phyloP scores from a whole-genome alignment of 2,329 filamentous ascomycete genomes.

The Hymenoscyphus repandus region DNA sequence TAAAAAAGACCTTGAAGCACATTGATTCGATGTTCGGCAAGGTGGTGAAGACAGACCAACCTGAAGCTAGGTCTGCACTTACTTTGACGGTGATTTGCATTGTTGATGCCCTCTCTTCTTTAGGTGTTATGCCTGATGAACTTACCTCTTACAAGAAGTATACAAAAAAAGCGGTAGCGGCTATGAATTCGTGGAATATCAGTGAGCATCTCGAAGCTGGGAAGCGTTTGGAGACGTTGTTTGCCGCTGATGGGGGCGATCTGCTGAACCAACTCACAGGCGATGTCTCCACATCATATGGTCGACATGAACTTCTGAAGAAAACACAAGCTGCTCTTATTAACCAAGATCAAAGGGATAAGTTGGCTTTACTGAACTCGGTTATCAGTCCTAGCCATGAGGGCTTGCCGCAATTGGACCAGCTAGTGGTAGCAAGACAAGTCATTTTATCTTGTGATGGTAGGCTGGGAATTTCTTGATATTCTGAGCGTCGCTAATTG shows the following conservation, averaged over 20 bases:
- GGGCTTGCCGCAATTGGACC: constrained; percentile 19
- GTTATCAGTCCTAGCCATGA: constrained; percentile 14
- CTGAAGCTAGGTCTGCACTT: not conserved
- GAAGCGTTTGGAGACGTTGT: constrained; percentile 19
- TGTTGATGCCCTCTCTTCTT: constrained; percentile 22
- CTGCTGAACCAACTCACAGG: constrained; percentile 4
- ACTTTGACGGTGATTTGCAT: constrained; percentile 16
- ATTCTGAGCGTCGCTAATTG: not conserved
- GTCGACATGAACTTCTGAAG: constrained; percentile 19
- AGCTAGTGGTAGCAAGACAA: constrained; percentile 13
- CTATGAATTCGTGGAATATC: constrained; percentile 2
- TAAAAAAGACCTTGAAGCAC: constrained; percentile 18
- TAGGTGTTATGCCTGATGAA: constrained; percentile 13
- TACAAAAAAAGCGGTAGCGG: constrained; percentile 9
- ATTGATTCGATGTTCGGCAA: constrained; percentile 6
- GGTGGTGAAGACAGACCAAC: not conserved
- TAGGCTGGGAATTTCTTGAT: not conserved
- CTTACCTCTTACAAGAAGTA: constrained; percentile 14
- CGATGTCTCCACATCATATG: constrained; percentile 17
- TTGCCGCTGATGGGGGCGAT: constrained; percentile 13
- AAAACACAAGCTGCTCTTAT: constrained; percentile 10
- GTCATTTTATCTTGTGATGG: not conserved
- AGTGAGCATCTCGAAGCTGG: constrained; percentile 10
- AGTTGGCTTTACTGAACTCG: constrained; percentile 20
- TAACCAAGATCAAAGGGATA: constrained; percentile 17